These are phyloP conservation scores for Moringa oleifera DNA, from an alignment of 345 rosid genomes.

Conservation along the genomic window DNA sequence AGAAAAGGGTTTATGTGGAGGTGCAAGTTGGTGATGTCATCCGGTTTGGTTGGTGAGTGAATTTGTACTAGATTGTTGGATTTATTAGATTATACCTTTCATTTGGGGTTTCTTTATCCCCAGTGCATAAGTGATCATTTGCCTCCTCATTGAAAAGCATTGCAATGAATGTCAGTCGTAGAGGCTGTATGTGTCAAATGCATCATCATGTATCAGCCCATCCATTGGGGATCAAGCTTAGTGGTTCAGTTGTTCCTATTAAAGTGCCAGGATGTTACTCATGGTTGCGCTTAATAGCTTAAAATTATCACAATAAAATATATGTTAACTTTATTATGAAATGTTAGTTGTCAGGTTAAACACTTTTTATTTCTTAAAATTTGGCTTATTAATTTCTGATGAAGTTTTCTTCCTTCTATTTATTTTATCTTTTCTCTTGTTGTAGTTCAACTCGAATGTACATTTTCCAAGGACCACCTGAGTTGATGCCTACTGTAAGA, in stretches of 20 bases:
- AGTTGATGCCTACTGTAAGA: conserved; percentile 86
- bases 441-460: conserved; percentile 64
- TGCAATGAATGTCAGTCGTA: no score
- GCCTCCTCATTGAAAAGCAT: no score
- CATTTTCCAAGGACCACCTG: conserved; percentile 87
- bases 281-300: neutral
- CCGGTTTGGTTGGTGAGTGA: conserved; percentile 87
- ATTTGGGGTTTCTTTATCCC: no score
- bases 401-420: conserved; percentile 3
- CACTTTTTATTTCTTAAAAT: neutral
- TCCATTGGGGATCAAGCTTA: neutral
- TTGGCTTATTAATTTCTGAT: no score
- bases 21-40: conserved; percentile 86
- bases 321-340: no score
- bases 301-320: neutral
- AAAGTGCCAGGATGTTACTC: neutral
- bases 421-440: conserved; percentile 5
- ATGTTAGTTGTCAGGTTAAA: neutral
- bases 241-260: neutral
- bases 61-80: no score
- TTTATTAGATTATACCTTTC: no score
- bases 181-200: neutral
- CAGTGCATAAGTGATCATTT: no score
- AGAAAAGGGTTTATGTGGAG: conserved; percentile 57
- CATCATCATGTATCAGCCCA: neutral